Evolutionary conservation across 495 filamentous ascomycete species (phyloP), one percentile per base, ranked within the genome.

Genomic region (Penicillium simplicissimum): DNA sequence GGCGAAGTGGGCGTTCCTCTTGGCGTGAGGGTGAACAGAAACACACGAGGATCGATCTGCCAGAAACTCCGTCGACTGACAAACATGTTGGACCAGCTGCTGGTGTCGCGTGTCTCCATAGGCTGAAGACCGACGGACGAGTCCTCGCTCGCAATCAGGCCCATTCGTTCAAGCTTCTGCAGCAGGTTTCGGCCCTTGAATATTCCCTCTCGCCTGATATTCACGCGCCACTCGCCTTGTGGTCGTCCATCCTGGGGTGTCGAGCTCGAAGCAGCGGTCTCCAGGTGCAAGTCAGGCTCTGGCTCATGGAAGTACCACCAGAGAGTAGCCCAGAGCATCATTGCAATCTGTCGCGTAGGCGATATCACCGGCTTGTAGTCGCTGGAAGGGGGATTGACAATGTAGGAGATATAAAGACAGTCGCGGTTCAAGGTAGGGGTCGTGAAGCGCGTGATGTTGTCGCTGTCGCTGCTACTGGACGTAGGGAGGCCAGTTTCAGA

Each of bases 311-410:
- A 98, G 76, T 98, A 98, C 96, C 96, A 98, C 74, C 89, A 96
- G 35, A 98, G 76, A 1, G 91, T 93, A 31, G 91, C 86, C 92
- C 94, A 98, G 8, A 98, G 84, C 91, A 97, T 94, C 90, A 96
- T 90, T 59, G 93, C 93, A 59, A 96, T 88, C 74, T 93, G 90
- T 35, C 93, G 80, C 0, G 92, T 93, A 0, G 90, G 91, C 49
- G 92, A 96, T 28, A 75, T 84, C 11, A 85, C 82, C 0, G 91
- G 87, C 64, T 90, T 91, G 81, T 88, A 96, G 49, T 96, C 91
- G 65, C 71, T 84, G 66, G 79, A 89, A 51, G 88, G 89, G 0
- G 93, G 91, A 62, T 86, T 92, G 51, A 91, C 93, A 64, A 96
- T 94, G 59, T 90, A 93, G 17, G 91, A 95, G 60, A 97, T 91